A percentile compares a stretch with the other conserved stretches of the same genome.
These are phyloP conservation scores for Suillus tomentosus DNA, from an alignment of 768 basidiomycete genomes.

Conservation along the genomic window DNA sequence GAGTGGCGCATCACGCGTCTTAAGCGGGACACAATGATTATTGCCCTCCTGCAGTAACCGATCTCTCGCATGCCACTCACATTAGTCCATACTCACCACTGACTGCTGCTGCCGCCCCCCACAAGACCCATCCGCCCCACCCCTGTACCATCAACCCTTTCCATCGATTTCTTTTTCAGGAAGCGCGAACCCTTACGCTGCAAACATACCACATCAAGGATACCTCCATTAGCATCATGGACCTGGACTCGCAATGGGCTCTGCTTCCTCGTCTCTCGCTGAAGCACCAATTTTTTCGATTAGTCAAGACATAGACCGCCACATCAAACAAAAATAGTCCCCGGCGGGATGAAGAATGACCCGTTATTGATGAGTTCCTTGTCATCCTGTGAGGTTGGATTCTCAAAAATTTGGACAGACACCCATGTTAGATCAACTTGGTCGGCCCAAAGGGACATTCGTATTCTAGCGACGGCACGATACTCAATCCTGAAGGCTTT, in stretches of 20 bases:
- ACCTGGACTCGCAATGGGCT: background rate
- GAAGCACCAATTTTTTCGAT: background rate
- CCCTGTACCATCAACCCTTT: too few relatives aligned
- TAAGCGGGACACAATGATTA: too few relatives aligned
- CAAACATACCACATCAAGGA: background rate
- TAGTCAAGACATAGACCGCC: too few relatives aligned
- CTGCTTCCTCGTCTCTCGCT: background rate
- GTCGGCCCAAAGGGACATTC: background rate
- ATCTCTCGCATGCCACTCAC: too few relatives aligned
- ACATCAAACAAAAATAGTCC: background rate
- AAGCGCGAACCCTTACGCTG: background rate
- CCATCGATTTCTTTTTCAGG: background rate
- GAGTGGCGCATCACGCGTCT: too few relatives aligned
- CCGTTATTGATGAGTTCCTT: background rate
- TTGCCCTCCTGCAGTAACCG: too few relatives aligned
- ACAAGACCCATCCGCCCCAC: too few relatives aligned
- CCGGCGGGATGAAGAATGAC: background rate
- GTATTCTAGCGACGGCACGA: background rate
- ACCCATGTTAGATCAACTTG: background rate
- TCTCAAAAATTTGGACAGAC: background rate
- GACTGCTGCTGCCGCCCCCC: too few relatives aligned
- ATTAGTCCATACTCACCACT: too few relatives aligned
- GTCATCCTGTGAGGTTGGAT: background rate
- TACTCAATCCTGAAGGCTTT: background rate
- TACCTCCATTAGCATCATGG: background rate